Evolutionary conservation across 2,329 filamentous ascomycete species (phyloP).

Genomic region (Paraphoma sp.): DNA sequence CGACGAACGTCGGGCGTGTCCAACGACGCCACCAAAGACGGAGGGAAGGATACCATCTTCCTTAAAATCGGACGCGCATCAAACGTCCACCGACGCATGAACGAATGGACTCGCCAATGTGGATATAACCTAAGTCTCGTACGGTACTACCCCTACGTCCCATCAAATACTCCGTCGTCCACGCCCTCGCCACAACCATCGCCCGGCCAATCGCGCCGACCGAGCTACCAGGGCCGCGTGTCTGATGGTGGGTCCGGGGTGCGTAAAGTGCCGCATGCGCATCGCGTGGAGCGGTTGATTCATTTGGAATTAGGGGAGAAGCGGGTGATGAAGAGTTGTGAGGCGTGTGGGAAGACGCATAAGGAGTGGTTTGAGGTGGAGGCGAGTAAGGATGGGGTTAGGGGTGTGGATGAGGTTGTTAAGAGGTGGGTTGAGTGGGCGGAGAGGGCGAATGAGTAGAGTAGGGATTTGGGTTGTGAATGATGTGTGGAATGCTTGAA

Average conservation of each 20-base stretch:
- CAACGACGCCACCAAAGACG: too few relatives aligned
- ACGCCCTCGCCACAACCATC: constrained; percentile 32
- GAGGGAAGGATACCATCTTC: constrained; percentile 64
- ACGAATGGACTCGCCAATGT: constrained; percentile 93
- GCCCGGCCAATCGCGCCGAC: constrained; percentile 34
- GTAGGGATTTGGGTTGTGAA: background rate
- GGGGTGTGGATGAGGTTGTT: constrained; percentile 73
- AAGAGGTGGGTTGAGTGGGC: constrained; percentile 88
- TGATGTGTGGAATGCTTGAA: background rate
- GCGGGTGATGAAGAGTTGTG: constrained; percentile 69
- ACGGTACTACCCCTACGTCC: constrained; percentile 86
- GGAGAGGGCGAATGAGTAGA: constrained; percentile 50
- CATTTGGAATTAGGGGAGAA: constrained; percentile 81
- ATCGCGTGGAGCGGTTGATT: constrained; percentile 87
- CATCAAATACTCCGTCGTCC: constrained; percentile 30
- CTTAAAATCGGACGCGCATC: constrained; percentile 71
- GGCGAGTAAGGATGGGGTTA: constrained; percentile 73
- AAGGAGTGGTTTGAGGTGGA: constrained; percentile 95
- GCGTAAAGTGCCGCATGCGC: constrained; percentile 81
- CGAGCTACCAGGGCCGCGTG: constrained; percentile 21
- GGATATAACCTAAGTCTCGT: constrained; percentile 87
- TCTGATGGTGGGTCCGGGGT: constrained; percentile 31
- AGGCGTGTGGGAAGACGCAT: constrained; percentile 82
- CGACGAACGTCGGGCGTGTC: background rate
- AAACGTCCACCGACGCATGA: constrained; percentile 90